Percentiles rank a stretch among this genome's conserved stretches.
phyloP scores from a whole-genome alignment of 163 green algal species.

The Chlorella variabilis region DNA sequence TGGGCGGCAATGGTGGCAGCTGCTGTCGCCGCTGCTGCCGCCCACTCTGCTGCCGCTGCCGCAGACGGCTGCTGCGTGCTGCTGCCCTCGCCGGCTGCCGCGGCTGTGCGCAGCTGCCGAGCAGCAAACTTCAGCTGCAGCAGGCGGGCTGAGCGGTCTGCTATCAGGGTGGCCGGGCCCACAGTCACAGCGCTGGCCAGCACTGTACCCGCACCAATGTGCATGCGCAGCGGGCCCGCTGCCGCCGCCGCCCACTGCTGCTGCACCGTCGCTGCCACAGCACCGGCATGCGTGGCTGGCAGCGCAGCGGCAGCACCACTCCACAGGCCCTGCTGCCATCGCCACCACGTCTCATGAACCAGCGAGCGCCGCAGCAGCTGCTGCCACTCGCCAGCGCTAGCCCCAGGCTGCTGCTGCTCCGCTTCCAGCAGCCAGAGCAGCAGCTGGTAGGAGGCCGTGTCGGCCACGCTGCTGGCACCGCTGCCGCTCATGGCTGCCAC shows the following conservation, averaged over 20 bases:
- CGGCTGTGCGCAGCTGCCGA: slow-evolving; percentile 47
- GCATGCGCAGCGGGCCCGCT: slow-evolving; percentile 38
- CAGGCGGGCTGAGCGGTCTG: slow-evolving; percentile 50
- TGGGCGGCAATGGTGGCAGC: slow-evolving; percentile 25
- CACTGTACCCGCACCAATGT: slow-evolving; percentile 45
- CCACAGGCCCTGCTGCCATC: slow-evolving; percentile 45
- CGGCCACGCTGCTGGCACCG: not conserved
- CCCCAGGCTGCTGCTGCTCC: not conserved
- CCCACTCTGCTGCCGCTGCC: slow-evolving; percentile 23
- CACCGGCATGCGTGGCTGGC: not conserved
- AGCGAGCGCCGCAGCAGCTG: slow-evolving; percentile 30
- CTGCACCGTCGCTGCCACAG: not conserved
- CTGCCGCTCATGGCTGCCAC: not conserved
- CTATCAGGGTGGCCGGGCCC: slow-evolving; percentile 14
- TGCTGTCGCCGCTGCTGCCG: slow-evolving; percentile 2
- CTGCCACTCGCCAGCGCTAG: slow-evolving; percentile 3
- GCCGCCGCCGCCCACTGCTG: slow-evolving; percentile 12
- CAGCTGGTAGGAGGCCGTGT: slow-evolving; percentile 1
- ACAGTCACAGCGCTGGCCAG: slow-evolving; percentile 42
- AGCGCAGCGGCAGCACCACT: not conserved
- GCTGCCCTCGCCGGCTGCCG: not conserved
- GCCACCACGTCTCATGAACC: slow-evolving; percentile 48
- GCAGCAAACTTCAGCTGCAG: slow-evolving; percentile 76
- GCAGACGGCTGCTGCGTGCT: not conserved
- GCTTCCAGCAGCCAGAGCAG: slow-evolving; percentile 37